These are phyloP conservation scores for Daedaleopsis sinensis DNA, from an alignment of 768 basidiomycete species.

Conservation along the genomic window DNA sequence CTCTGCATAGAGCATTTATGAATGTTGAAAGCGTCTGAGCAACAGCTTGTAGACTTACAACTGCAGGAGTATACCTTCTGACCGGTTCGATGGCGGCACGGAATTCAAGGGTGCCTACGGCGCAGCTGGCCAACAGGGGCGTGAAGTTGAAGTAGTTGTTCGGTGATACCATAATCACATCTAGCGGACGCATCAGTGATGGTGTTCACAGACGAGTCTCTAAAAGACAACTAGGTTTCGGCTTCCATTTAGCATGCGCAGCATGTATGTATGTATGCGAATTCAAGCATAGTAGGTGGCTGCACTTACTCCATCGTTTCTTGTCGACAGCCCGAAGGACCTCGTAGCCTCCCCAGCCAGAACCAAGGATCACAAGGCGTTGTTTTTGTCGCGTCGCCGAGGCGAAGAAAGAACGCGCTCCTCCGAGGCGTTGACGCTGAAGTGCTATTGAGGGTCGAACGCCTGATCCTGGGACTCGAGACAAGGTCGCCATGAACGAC, in stretches of 20 bases:
- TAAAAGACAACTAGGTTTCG: no score
- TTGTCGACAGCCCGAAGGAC: slow-evolving; percentile 69
- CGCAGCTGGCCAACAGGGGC: slow-evolving; percentile 67
- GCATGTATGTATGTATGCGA: neutral
- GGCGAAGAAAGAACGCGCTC: slow-evolving; percentile 23
- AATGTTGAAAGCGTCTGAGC: neutral
- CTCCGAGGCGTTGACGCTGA: neutral
- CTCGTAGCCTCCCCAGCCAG: slow-evolving; percentile 81
- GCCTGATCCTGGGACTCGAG: neutral
- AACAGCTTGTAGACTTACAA: slow-evolving; percentile 21
- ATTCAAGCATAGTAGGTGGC: neutral
- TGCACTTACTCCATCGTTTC: slow-evolving; percentile 63
- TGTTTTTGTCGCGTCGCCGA: slow-evolving; percentile 33
- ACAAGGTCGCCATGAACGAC: neutral
- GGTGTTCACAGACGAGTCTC: neutral
- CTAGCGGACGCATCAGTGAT: slow-evolving; percentile 34
- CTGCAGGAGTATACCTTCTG: slow-evolving; percentile 29
- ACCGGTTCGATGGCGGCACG: slow-evolving; percentile 79
- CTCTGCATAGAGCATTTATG: slow-evolving; percentile 38
- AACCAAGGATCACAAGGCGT: slow-evolving; percentile 68
- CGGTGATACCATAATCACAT: slow-evolving; percentile 69
- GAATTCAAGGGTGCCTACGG: slow-evolving; percentile 86
- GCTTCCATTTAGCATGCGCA: neutral
- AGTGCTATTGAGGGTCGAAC: neutral
- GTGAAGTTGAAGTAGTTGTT: slow-evolving; percentile 71